A percentile compares a stretch with the other conserved stretches of the same genome.
Evolutionary conservation across 2,329 filamentous ascomycete genomes (phyloP).

Genomic region (Fusarium albosuccineum): DNA sequence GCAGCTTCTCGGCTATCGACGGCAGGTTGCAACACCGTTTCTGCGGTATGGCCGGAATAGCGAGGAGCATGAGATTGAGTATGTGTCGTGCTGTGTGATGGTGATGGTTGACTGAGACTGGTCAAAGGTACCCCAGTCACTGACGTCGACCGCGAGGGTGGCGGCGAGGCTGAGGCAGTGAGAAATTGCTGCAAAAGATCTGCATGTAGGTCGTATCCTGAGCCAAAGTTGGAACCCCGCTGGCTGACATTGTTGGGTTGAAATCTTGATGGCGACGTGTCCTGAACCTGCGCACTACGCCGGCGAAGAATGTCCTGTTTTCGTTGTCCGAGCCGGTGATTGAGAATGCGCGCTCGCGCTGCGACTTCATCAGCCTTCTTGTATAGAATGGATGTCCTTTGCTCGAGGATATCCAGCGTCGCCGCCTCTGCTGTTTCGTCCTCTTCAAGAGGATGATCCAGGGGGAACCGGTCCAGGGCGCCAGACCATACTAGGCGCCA

Average conservation of each 20-base stretch:
- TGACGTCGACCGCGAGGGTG: constrained; percentile 47
- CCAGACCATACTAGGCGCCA: constrained; percentile 87
- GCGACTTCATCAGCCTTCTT: constrained; percentile 83
- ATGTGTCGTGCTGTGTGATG: constrained; percentile 38
- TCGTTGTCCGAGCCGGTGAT: constrained; percentile 73
- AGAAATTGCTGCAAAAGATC: constrained; percentile 69
- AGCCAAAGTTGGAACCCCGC: constrained; percentile 43
- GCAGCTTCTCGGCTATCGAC: constrained; percentile 48
- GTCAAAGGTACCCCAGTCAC: constrained; percentile 43
- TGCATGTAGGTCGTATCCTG: constrained; percentile 63
- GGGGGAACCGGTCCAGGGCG: constrained; percentile 82
- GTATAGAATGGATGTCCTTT: constrained; percentile 80
- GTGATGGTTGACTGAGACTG: constrained; percentile 45
- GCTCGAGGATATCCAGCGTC: constrained; percentile 86
- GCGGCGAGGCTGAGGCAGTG: constrained; percentile 38
- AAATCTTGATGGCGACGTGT: constrained; percentile 54
- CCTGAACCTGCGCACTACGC: constrained; percentile 38
- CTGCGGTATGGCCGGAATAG: constrained; percentile 41
- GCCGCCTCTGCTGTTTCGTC: constrained; percentile 89
- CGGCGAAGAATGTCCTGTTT: constrained; percentile 49
- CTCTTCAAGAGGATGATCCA: constrained; percentile 83
- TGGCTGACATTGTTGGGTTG: constrained; percentile 51
- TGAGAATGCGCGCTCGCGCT: constrained; percentile 76
- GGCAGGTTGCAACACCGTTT: constrained; percentile 40
- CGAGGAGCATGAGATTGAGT: constrained; percentile 36